Conservation (phyloP, 257 asterid species). For the Primulina huaijiensis region DNA sequence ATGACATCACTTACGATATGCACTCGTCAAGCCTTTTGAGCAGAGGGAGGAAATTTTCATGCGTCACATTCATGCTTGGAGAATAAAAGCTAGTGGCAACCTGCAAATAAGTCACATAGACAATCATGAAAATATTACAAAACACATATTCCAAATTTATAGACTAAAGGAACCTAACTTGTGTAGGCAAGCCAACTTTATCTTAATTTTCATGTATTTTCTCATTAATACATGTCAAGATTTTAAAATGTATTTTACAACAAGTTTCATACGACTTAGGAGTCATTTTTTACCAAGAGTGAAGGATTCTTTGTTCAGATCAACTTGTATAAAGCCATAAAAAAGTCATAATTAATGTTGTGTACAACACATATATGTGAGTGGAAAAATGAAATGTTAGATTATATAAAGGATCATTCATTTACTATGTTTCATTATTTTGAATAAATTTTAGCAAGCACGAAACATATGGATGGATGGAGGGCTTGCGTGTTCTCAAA, state of each 20-base stretch:
- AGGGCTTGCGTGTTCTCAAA: background rate
- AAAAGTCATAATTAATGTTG: background rate
- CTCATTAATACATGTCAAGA: background rate
- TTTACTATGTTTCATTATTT: background rate
- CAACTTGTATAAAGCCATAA: background rate
- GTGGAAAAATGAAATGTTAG: background rate
- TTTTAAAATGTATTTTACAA: background rate
- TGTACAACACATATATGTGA: background rate
- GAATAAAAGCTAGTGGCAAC: conserved; percentile 92
- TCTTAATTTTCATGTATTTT: background rate
- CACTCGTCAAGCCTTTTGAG: conserved; percentile 94
- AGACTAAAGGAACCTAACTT: conserved; percentile 11
- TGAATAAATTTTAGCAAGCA: background rate
- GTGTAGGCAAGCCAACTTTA: conserved; percentile 2
- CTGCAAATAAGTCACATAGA: conserved; percentile 49
- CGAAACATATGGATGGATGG: background rate
- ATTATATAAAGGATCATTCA: background rate
- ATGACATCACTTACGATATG: conserved; percentile 69
- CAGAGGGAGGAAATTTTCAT: conserved; percentile 79
- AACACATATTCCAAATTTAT: conserved; percentile 9
- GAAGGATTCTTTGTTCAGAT: background rate
- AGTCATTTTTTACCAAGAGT: too few species aligned
- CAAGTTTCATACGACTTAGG: background rate
- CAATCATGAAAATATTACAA: conserved; percentile 26
- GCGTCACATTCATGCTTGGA: conserved; percentile 79